Base-by-base conservation (phyloP, 495 filamentous ascomycete genomes). In the Aspergillus nidulans region DNA sequence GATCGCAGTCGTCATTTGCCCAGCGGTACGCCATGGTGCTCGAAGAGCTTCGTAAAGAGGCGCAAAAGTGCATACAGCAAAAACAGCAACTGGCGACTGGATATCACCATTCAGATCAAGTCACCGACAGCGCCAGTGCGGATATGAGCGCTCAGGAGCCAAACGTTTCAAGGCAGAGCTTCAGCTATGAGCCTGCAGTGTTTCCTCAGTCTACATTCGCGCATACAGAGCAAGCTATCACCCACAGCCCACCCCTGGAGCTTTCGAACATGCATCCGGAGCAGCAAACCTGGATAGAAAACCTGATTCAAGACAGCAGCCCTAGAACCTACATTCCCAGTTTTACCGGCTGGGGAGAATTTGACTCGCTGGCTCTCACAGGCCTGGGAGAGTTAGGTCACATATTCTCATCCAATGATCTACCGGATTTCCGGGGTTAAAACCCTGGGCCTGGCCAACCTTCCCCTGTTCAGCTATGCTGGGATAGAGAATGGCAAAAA, bases 11-110 rank as follows among this genome's bases (percentile, higher is more conserved):
- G 9, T 66, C 63, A 0, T 66, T 63, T 40, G 53, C 58, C 6
- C 56, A 63, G 53, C 58, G 63, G 24, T 75, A 73, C 54, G 64
- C 67, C 4, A 60, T 72, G 39, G 73, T 77, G 0, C 65, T 77
- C 1, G 70, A 74, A 43, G 72, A 76, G 46, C 57, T 77, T n/a
- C 62, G 68, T 13, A 56, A 65, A n/a, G 75, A 77, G 52, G 75
- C 72, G 39, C 53, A 55, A 5, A 57, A 55, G 18, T 50, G 58
- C 8, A 56, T 43, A 2, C 50, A 28, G 18, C 21, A 52, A 49
- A 50, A 36, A 32, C 34, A 54, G 7, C 16, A 47, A 1, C 20
- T 4, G 18, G 40, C 19, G 40, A 6, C 18, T 21, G 18, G 1
- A 21, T 1, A 24, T 10, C 18, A 9, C 21, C 34, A 13, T 32